Percentiles rank a stretch among this genome's conserved stretches.
These are phyloP conservation scores for Vitis amurensis DNA, from an alignment of 164 flowering plant species.

Conservation along the genomic window DNA sequence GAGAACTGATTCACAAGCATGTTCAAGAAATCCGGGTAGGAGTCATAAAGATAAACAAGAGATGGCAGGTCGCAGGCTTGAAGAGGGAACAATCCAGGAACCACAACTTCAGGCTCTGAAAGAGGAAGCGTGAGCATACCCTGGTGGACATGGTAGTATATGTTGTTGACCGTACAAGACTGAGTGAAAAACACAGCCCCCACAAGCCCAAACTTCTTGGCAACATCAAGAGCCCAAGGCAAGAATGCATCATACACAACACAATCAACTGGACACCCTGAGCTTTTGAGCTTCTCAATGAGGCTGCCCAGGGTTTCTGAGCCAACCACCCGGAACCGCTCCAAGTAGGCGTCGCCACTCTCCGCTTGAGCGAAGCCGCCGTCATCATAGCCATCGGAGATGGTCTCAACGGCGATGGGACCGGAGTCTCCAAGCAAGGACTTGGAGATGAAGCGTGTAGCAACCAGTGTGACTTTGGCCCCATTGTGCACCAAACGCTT, in stretches of 20 bases:
- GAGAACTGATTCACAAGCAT: too few species aligned
- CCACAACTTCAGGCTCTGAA: not conserved
- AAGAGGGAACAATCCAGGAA: constrained; percentile 43
- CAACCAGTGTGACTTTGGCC: constrained; percentile 14
- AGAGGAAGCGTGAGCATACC: constrained; percentile 23
- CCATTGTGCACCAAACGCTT: constrained; percentile 17
- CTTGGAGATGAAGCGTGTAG: constrained; percentile 12
- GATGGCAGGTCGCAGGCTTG: constrained; percentile 37
- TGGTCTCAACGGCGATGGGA: constrained; percentile 9
- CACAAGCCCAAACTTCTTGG: constrained; percentile 21
- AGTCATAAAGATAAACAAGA: constrained; percentile 3
- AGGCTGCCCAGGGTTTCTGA: constrained; percentile 13
- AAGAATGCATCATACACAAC: constrained; percentile 30
- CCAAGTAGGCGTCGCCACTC: constrained; percentile 3
- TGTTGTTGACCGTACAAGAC: constrained; percentile 23
- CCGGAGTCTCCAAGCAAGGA: not conserved
- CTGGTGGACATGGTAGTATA: constrained; percentile 29
- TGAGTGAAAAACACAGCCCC: constrained; percentile 38
- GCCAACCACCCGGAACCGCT: constrained; percentile 10
- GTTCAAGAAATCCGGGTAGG: too few species aligned
- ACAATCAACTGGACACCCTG: constrained; percentile 17
- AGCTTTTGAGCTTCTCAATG: constrained; percentile 5
- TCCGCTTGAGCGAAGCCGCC: constrained; percentile 10
- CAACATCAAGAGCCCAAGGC: constrained; percentile 40
- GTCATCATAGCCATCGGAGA: constrained; percentile 25